Evolutionary conservation across 2,329 filamentous ascomycete genomes (phyloP), one percentile per base, ranked within the genome.

Genomic region (Trichoderma oligosporum): DNA sequence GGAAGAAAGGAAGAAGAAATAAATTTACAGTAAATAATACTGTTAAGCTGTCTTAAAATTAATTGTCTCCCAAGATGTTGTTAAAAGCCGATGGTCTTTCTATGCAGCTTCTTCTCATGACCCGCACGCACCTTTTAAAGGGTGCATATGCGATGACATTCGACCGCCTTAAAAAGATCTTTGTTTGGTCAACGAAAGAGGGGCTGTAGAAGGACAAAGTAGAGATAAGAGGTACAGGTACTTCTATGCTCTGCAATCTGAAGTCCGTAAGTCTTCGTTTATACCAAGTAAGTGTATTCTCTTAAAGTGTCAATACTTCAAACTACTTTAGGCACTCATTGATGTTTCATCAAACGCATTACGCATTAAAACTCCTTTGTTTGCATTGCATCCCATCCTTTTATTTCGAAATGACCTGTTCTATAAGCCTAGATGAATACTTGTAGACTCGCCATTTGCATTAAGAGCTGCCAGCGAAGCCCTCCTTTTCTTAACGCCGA

Each of bases 381-480:
- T 22, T n/a, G 7, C 48, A n/a, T 52, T 36, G 31, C 48, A 24
- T 18, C 51, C 22, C n/a, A n/a, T n/a, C 51, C 22, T 44, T 27
- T 53, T 25, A 20, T 20, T 18, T 22, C 39, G 14, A 7, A 24
- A 27, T 5, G 4, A 52, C 9, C 9, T 18, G 7, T 41, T 16
- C 16, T 12, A 2, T n/a, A 22, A 22, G 35, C 12, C 9, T 22
- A 6, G 27, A 31, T 39, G 39, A 54, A 24, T 29, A 39, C 31
- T 20, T 2, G 31, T 6, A 36, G 12, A 16, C 20, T 24, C 39
- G 16, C 22, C 41, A 22, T 18, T 27, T 22, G 38, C 41, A 55
- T 44, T 36, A 46, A 55, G 12, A n/a, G 22, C 39, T 55, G 52
- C 52, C 52, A 55, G 52, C 52, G 42, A 46, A 55, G 52, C 52